Evolutionary conservation across 2,329 filamentous ascomycete genomes (phyloP).

Genomic region (Chaetomium globosum): DNA sequence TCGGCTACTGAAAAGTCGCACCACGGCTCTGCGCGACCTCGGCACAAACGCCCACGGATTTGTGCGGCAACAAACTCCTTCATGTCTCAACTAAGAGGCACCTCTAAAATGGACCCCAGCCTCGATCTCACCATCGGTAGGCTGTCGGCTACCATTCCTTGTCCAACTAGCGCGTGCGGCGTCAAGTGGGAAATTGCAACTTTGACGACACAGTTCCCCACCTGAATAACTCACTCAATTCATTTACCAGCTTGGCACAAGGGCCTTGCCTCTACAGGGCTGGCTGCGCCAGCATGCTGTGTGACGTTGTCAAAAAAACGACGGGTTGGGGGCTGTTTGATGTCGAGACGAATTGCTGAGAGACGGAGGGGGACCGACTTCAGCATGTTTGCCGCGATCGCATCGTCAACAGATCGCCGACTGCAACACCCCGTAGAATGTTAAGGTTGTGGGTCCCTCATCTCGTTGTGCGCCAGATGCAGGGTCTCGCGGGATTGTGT

Average conservation of each 20-base stretch:
- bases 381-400: neutral
- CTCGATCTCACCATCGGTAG: neutral
- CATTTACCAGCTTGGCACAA: neutral
- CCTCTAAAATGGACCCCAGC: neutral
- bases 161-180: slow-evolving; percentile 19
- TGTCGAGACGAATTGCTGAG: neutral
- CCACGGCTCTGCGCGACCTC: neutral
- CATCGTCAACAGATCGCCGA: neutral
- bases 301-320: neutral
- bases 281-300: neutral
- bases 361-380: neutral
- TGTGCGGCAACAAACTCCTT: slow-evolving; percentile 14
- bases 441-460: slow-evolving; percentile 16
- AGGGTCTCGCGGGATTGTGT: slow-evolving; percentile 5
- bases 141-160: slow-evolving; percentile 14
- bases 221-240: neutral
- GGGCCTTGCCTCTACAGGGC: slow-evolving; percentile 5
- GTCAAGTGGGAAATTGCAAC: slow-evolving; percentile 19
- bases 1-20: neutral
- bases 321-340: neutral
- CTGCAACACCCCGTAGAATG: slow-evolving; percentile 20
- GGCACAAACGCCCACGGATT: neutral
- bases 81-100: neutral
- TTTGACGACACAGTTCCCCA: neutral
- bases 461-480: slow-evolving; percentile 15